Base-by-base conservation (phyloP, 2,329 filamentous ascomycete genomes). In the Xylariaceae sp. region DNA sequence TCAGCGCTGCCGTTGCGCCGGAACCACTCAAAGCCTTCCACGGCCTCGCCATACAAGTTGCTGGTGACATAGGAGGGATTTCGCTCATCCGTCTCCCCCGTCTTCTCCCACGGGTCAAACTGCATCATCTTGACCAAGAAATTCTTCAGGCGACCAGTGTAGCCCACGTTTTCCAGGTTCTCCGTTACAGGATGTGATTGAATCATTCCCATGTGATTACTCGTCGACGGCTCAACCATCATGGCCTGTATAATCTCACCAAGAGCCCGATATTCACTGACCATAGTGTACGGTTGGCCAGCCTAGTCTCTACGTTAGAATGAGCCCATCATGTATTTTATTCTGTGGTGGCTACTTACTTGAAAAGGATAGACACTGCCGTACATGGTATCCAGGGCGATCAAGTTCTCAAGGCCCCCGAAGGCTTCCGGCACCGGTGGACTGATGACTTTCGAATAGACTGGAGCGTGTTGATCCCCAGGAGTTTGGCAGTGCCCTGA, bases 401-500 rank as follows among this genome's bases (percentile, higher is more conserved):
- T 60, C 47, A 73, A 45, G 0, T 66, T 59, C 4, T 62, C 59
- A 48, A 69, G 63, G 1, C 53, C 42, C 47, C 48, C 17, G 30
- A 60, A 60, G 0, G 44, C 30, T 6, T 47, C 23, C 8, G 11
- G 11, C 49, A 60, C 18, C 49, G 65, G 64, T 4, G 69, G 68
- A 15, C 68, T 69, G n/a, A 74, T 60, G 39, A 61, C 65, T 18
- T 67, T 70, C 3, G 64, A 57, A 15, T 37, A 58, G n/a, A 44
- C 34, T 18, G 59, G 62, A 44, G 35, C 52, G 15, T 62, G 44
- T 2, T 58, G 51, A 5, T 58, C 45, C 3, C 60, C 59, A 8
- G 52, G 10, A 15, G 60, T 58, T 39, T 66, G 63, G 23, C 65
- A 64, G 50, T 78, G 75, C 48, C 72, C 73, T n/a, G 76, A 75